These are phyloP conservation scores for Rhamnella rubrinervis DNA, from an alignment of 331 rosid species.

Conservation along the genomic window DNA sequence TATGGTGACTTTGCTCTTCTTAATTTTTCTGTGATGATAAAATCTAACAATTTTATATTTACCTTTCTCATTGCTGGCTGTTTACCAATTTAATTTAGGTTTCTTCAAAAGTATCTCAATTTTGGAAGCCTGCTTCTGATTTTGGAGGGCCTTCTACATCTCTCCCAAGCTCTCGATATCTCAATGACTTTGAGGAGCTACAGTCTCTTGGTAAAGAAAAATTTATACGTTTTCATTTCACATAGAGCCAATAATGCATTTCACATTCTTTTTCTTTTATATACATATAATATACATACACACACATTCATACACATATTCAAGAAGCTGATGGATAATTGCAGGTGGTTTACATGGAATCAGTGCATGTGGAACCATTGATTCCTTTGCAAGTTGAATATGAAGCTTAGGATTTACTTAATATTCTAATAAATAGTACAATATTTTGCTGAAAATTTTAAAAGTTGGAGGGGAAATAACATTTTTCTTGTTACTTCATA, in stretches of 20 bases:
- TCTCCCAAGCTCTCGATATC: constrained; percentile 75
- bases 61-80: not conserved
- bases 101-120: constrained; percentile 61
- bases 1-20: constrained; percentile 49
- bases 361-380: not conserved
- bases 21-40: constrained; percentile 14
- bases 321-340: not conserved
- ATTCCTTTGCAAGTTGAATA: not conserved
- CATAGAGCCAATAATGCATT: not conserved
- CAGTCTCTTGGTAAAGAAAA: constrained; percentile 72
- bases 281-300: no score
- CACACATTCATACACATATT: no score
- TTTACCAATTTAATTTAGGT: constrained; percentile 44
- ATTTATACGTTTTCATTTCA: constrained; percentile 18
- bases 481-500: no score
- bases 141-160: constrained; percentile 57
- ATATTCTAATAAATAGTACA: no score
- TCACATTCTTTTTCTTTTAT: not conserved
- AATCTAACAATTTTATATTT: not conserved
- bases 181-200: constrained; percentile 95
- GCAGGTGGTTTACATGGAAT: not conserved
- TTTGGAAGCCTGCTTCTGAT: constrained; percentile 73
- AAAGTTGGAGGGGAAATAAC: no score
- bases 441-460: no score
- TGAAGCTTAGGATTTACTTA: no score